Conservation (phyloP, 2,329 filamentous ascomycete species). For the Sporothrix inflata region DNA sequence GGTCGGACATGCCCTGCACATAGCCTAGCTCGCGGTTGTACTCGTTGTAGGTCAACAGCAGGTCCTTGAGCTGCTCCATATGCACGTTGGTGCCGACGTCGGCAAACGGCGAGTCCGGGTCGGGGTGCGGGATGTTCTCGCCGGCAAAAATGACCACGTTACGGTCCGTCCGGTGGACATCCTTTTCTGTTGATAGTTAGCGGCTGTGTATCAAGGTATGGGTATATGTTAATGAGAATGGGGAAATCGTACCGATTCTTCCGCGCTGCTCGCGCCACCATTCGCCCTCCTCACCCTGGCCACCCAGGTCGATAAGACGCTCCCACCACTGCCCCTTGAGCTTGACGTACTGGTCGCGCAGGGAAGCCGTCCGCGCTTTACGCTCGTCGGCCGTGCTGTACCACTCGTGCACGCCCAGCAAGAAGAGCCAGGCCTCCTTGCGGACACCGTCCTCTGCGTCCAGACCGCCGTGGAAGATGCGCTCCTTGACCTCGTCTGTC, state of each 20-base stretch:
- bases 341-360: constrained; percentile 90
- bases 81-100: constrained; percentile 94
- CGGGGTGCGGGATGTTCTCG: constrained; percentile 94
- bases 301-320: constrained; percentile 78
- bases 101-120: constrained; percentile 93
- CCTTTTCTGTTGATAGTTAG: constrained; percentile 63
- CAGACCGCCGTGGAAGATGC: constrained; percentile 94
- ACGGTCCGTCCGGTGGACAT: constrained; percentile 95
- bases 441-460: constrained; percentile 87
- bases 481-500: constrained; percentile 89
- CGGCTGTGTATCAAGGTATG: no score
- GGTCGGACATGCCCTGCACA: constrained; percentile 97
- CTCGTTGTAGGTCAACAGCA: constrained; percentile 98
- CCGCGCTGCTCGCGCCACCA: constrained; percentile 96
- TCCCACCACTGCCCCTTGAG: constrained; percentile 98
- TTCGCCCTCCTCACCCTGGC: constrained; percentile 80
- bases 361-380: constrained; percentile 77
- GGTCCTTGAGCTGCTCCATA: constrained; percentile 98
- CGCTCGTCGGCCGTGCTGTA: constrained; percentile 85
- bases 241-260: constrained; percentile 63
- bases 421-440: constrained; percentile 95
- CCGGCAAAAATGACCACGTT: constrained; percentile 93
- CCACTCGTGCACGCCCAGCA: constrained; percentile 92
- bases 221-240: no score
- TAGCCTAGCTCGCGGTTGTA: constrained; percentile 95